A percentile compares a stretch with the other conserved stretches of the same genome.
phyloP scores from a whole-genome alignment of 208 protist species.

The Herpetomonas samuelpessoai region DNA sequence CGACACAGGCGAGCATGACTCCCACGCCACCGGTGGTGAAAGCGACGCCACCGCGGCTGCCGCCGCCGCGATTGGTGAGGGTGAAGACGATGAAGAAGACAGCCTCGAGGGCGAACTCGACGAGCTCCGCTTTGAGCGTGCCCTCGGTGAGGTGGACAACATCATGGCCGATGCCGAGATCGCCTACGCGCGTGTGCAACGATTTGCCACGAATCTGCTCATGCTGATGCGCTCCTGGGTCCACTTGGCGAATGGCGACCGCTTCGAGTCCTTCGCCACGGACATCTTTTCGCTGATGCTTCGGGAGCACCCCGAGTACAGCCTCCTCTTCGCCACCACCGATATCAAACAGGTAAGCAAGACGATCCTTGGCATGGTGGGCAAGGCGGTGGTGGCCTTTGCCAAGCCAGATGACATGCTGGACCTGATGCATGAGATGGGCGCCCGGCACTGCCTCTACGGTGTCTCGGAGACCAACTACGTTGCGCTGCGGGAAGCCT shows the following conservation, averaged over 20 bases:
- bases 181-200: slow-evolving; percentile 9
- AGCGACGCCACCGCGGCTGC: too few species aligned
- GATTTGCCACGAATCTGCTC: slow-evolving; percentile 2
- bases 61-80: too few species aligned
- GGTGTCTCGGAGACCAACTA: slow-evolving; percentile 11
- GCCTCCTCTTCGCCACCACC: slow-evolving; percentile 1
- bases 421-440: slow-evolving; percentile 25
- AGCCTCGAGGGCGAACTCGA: background rate
- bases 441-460: slow-evolving; percentile 26
- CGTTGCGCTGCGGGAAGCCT: slow-evolving; percentile 15
- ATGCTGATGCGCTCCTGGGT: slow-evolving; percentile 20
- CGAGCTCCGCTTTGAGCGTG: slow-evolving; percentile 6
- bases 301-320: slow-evolving; percentile 10
- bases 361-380: slow-evolving; percentile 22
- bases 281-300: slow-evolving; percentile 15
- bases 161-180: slow-evolving; percentile 8
- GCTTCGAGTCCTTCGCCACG: slow-evolving; percentile 15
- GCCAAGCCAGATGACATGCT: slow-evolving; percentile 11
- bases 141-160: slow-evolving; percentile 3
- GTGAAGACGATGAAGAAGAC: background rate
- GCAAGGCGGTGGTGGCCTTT: slow-evolving; percentile 19
- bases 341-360: slow-evolving; percentile 8
- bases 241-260: slow-evolving; percentile 9
- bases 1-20: too few species aligned
- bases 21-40: too few species aligned